phyloP scores from a whole-genome alignment of 2,329 filamentous ascomycete genomes.

The Aspergillus melleus region DNA sequence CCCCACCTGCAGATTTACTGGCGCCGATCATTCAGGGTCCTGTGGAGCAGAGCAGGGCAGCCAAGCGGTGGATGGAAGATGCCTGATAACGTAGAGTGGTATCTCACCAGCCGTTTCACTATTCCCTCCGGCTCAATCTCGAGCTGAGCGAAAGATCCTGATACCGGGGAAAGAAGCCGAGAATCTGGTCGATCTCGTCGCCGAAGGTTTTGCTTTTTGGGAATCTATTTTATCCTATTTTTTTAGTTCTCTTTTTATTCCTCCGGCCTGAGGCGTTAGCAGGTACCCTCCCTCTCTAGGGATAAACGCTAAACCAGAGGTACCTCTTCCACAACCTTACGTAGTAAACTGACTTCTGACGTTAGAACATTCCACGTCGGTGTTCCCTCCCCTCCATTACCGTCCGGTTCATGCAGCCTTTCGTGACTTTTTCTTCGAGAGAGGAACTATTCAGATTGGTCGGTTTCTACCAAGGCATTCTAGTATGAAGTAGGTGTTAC shows the following conservation, averaged over 20 bases:
- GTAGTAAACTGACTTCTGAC: slow-evolving; percentile 12
- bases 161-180: slow-evolving; percentile 13
- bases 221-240: too few relatives aligned
- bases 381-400: not conserved
- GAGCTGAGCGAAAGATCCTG: not conserved
- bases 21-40: slow-evolving; percentile 22
- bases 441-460: slow-evolving; percentile 2
- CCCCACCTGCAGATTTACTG: slow-evolving; percentile 20
- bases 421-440: slow-evolving; percentile 4
- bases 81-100: slow-evolving; percentile 6
- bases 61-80: slow-evolving; percentile 1
- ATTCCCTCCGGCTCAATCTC: slow-evolving; percentile 11
- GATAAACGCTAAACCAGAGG: not conserved
- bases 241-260: too few relatives aligned
- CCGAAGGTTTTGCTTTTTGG: slow-evolving; percentile 16
- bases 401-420: not conserved
- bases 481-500: not conserved
- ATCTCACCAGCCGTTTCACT: slow-evolving; percentile 13
- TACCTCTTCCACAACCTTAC: slow-evolving; percentile 2
- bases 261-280: too few relatives aligned
- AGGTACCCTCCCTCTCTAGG: not conserved
- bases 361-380: slow-evolving; percentile 18
- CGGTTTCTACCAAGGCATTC: not conserved
- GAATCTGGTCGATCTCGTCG: slow-evolving; percentile 13
- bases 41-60: slow-evolving; percentile 13